A percentile compares a stretch with the other conserved stretches of the same genome.
phyloP scores from a whole-genome alignment of 1,284 basidiomycete species.

The Veloporphyrellus conicus region DNA sequence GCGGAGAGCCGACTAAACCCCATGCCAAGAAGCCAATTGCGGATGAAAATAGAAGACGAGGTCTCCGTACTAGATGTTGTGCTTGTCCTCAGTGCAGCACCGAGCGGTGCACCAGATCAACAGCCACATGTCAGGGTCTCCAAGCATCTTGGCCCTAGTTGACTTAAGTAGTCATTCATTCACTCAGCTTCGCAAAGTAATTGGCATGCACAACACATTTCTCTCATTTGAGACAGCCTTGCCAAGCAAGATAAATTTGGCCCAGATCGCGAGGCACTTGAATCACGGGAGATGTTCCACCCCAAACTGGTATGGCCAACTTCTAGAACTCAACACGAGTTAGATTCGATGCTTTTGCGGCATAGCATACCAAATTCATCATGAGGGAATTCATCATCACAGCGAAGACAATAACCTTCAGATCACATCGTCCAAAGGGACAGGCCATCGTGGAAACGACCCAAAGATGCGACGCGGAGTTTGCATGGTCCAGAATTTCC shows the following conservation, averaged over 20 bases:
- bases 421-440: slow-evolving; percentile 14
- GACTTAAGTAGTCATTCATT: slow-evolving; percentile 5
- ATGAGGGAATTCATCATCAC: slow-evolving; percentile 18
- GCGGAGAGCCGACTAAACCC: slow-evolving; percentile 26
- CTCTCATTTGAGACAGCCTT: slow-evolving; percentile 4
- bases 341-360: slow-evolving; percentile 4
- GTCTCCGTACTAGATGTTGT: not conserved
- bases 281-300: slow-evolving; percentile 8
- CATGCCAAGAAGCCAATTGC: slow-evolving; percentile 10
- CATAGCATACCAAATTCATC: slow-evolving; percentile 9
- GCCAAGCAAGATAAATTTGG: slow-evolving; percentile 10
- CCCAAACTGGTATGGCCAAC: slow-evolving; percentile 2
- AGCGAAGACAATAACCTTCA: slow-evolving; percentile 12
- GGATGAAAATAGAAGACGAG: slow-evolving; percentile 16
- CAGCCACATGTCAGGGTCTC: not conserved
- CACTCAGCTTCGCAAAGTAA: slow-evolving; percentile 3
- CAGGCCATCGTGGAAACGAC: slow-evolving; percentile 3
- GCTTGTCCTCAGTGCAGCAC: slow-evolving; percentile 9
- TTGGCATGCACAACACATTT: not conserved
- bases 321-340: slow-evolving; percentile 23
- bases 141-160: not conserved
- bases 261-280: not conserved
- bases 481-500: slow-evolving; percentile 16
- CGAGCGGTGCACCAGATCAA: slow-evolving; percentile 6
- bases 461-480: slow-evolving; percentile 18